These are phyloP conservation scores for Conringia planisiliqua DNA, from an alignment of 345 rosid genomes.

Conservation along the genomic window DNA sequence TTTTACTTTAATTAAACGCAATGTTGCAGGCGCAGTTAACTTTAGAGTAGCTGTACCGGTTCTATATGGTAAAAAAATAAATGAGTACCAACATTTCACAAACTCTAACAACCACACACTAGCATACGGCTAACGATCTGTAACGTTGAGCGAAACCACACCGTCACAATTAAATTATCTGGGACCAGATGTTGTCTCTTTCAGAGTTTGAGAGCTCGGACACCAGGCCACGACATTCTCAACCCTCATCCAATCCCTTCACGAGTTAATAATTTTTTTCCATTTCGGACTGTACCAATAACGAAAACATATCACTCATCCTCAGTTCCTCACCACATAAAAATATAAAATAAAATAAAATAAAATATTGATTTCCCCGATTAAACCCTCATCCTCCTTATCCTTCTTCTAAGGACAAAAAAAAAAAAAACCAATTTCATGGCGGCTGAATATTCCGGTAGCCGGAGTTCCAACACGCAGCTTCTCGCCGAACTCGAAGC, in stretches of 20 bases:
- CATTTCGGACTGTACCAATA: background rate
- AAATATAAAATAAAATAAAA: no score
- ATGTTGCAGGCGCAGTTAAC: background rate
- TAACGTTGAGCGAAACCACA: background rate
- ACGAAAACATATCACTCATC: conserved; percentile 14
- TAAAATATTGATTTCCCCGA: background rate
- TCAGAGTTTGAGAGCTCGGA: background rate
- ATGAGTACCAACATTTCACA: background rate
- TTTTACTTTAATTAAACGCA: background rate
- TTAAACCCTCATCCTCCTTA: conserved; percentile 11
- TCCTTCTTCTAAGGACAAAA: background rate
- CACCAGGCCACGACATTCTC: conserved; percentile 30
- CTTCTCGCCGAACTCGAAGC: conserved; percentile 83
- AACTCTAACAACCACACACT: background rate
- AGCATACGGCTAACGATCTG: background rate
- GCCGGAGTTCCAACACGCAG: conserved; percentile 64
- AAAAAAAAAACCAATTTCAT: background rate
- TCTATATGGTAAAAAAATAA: background rate
- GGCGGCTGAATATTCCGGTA: conserved; percentile 49
- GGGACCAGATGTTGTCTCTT: conserved; percentile 23
- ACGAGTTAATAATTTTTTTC: background rate
- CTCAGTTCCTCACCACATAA: conserved; percentile 27
- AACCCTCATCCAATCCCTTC: conserved; percentile 23
- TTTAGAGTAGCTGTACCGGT: background rate
- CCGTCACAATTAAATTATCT: conserved; percentile 10